Percentiles rank a stretch among this genome's conserved stretches.
Evolutionary conservation across 139 green algal species (phyloP).

Genomic region (Asterochloris erici): DNA sequence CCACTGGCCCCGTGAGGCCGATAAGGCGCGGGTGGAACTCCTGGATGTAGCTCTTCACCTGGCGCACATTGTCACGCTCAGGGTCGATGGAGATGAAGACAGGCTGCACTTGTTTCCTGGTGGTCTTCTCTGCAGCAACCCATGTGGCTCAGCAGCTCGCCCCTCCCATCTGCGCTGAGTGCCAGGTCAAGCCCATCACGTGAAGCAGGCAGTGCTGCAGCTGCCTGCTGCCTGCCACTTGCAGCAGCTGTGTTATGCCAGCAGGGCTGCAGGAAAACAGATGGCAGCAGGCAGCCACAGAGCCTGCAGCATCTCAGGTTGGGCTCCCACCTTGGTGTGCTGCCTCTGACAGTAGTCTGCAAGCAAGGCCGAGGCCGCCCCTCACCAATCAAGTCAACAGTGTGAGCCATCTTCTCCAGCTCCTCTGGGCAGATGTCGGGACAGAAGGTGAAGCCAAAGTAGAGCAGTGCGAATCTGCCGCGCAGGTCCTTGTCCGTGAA

Average conservation of each 20-base stretch:
- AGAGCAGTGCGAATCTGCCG: slow-evolving; percentile 88
- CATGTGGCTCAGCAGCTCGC: too few relatives aligned
- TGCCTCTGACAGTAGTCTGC: neutral
- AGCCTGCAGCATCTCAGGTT: neutral
- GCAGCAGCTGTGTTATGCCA: too few relatives aligned
- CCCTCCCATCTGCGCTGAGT: neutral
- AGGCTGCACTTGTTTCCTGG: slow-evolving; percentile 47
- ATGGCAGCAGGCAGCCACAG: neutral
- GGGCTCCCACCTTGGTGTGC: neutral
- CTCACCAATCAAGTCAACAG: slow-evolving; percentile 57
- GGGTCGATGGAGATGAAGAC: slow-evolving; percentile 98
- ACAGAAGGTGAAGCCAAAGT: slow-evolving; percentile 99
- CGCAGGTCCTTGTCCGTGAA: slow-evolving; percentile 80
- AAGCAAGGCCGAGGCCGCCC: too few relatives aligned
- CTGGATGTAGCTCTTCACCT: slow-evolving; percentile 80
- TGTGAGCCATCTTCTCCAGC: slow-evolving; percentile 89
- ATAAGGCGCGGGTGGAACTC: slow-evolving; percentile 95
- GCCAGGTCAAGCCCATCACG: too few relatives aligned
- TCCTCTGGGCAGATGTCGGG: slow-evolving; percentile 99
- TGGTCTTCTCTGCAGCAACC: slow-evolving; percentile 30
- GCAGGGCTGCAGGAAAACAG: too few relatives aligned
- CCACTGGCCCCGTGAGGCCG: slow-evolving; percentile 84
- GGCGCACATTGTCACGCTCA: slow-evolving; percentile 72
- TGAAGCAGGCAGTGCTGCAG: neutral
- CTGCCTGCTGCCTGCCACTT: neutral